Evolutionary conservation across 1,284 basidiomycete species (phyloP), one percentile per base, ranked within the genome.

Genomic region (Papiliotrema nemorosa): DNA sequence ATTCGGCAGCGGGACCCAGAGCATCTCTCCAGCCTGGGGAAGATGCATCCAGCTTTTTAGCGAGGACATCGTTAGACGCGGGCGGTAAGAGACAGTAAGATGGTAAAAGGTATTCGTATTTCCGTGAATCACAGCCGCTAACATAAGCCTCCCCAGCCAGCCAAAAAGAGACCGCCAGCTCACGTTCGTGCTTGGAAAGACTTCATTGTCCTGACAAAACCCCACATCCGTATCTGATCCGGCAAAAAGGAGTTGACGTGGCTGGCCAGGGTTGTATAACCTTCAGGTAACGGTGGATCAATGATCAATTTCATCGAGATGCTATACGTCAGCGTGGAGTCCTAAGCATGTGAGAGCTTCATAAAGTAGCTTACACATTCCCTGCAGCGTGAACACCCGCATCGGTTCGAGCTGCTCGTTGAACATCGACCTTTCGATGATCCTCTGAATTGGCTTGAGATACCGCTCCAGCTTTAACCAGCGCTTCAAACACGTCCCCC

Each of bases 381-480:
- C 93, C 90, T 6, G 92, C 93, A 5, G 96, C 96, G 68, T 97
- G 93, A 5, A 99, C 96, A 18, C 96, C 96, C 1, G 93, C 88
- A 72, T 99, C 96, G 0, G 96, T 99, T 2, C 96, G 80, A 5
- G 96, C 96, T 2, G 94, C 90, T 34, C 96, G 83, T 39, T 84
- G 85, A 13, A 98, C 81, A 43, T 81, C 83, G 47, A 86, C 90
- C 78, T 97, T 97, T 44, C 83, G 82, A 25, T 91, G 88, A 72
- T 97, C 87, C 55, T 88, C 83, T 0, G 92, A 85, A 66, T 99
- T 99, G 67, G 97, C 93, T 52, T 85, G 79, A 33, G 89, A 93
- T 10, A 99, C 86, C 3, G 90, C 92, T 6, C 93, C 94, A 5
- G 86, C 87, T 59, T 86, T 84, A 35, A 92, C 86, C 50, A 97